Percentiles rank a stretch among this genome's conserved stretches.
These are phyloP conservation scores for Trichoderma sp. DNA, from an alignment of 2,329 filamentous ascomycete species.

Conservation along the genomic window DNA sequence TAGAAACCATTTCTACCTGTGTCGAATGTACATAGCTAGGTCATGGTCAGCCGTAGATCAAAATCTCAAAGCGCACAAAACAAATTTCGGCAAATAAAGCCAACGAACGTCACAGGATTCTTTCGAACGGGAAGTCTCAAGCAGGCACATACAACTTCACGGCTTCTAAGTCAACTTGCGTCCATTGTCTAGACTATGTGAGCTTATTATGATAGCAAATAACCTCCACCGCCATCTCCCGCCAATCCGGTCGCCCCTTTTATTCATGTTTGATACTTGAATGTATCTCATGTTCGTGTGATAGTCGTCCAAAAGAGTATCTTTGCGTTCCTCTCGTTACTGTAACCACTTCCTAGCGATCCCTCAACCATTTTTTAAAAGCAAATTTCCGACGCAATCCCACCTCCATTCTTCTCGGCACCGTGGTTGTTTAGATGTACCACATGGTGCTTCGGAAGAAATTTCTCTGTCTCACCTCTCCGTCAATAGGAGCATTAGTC, in stretches of 20 bases:
- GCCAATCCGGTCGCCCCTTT: slow-evolving; percentile 41
- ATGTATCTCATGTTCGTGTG: background rate
- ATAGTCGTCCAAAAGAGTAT: background rate
- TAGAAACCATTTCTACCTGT: background rate
- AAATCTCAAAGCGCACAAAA: background rate
- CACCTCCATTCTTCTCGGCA: background rate
- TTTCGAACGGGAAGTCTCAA: background rate
- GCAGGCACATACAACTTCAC: background rate
- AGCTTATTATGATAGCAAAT: slow-evolving; percentile 22
- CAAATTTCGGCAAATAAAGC: background rate
- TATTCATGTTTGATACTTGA: slow-evolving; percentile 18
- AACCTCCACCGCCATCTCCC: slow-evolving; percentile 38
- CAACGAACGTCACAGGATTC: background rate
- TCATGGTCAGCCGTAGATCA: background rate
- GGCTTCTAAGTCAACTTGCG: background rate
- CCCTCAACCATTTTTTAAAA: background rate
- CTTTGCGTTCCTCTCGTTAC: background rate
- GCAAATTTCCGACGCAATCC: background rate
- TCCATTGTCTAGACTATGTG: slow-evolving; percentile 10
- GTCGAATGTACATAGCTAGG: background rate
- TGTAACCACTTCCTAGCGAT: background rate
- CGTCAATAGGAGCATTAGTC: slow-evolving; percentile 28
- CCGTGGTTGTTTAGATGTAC: slow-evolving; percentile 40
- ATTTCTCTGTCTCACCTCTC: slow-evolving; percentile 36
- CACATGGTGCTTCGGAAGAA: slow-evolving; percentile 47